phyloP scores from a whole-genome alignment of 1,284 basidiomycete species.

The Cutaneotrichosporon cutaneum region DNA sequence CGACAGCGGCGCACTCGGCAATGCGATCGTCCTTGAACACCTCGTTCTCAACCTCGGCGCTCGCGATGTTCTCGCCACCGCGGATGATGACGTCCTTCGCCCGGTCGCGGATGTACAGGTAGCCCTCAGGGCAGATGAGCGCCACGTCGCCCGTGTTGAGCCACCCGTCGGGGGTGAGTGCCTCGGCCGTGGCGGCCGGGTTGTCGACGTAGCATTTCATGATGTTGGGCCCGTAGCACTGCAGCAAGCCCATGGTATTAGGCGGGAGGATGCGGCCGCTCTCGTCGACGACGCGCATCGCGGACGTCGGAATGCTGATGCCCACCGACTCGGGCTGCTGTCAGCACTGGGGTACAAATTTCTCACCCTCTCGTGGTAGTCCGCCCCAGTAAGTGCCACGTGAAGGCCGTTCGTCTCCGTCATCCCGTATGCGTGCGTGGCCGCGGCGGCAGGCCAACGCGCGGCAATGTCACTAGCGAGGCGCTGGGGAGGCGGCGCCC shows the following conservation, averaged over 20 bases:
- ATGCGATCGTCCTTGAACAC: conserved; percentile 37
- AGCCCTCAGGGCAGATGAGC: conserved; percentile 39
- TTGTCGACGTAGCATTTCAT: conserved; percentile 40
- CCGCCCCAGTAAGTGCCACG: conserved; percentile 37
- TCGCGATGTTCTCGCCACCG: conserved; percentile 49
- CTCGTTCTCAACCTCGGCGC: conserved; percentile 46
- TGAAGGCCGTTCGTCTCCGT: conserved; percentile 48
- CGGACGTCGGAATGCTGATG: conserved; percentile 38
- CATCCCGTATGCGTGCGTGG: conserved; percentile 45
- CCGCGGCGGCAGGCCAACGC: conserved; percentile 35
- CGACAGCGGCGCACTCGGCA: conserved; percentile 40
- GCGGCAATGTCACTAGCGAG: conserved; percentile 37
- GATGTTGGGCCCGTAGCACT: conserved; percentile 41
- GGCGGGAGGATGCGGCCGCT: conserved; percentile 25
- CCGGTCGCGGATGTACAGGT: conserved; percentile 44
- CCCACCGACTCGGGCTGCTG: conserved; percentile 25
- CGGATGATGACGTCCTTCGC: conserved; percentile 50
- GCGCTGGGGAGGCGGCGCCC: conserved; percentile 41
- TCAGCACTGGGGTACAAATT: not conserved
- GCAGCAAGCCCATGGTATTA: conserved; percentile 34
- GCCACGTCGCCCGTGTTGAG: conserved; percentile 47
- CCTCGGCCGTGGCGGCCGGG: conserved; percentile 36
- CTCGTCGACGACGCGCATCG: conserved; percentile 38
- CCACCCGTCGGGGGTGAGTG: conserved; percentile 45
- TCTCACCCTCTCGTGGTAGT: conserved; percentile 39